Base-by-base conservation (phyloP, 2,329 filamentous ascomycete genomes). In the Knufia fluminis region DNA sequence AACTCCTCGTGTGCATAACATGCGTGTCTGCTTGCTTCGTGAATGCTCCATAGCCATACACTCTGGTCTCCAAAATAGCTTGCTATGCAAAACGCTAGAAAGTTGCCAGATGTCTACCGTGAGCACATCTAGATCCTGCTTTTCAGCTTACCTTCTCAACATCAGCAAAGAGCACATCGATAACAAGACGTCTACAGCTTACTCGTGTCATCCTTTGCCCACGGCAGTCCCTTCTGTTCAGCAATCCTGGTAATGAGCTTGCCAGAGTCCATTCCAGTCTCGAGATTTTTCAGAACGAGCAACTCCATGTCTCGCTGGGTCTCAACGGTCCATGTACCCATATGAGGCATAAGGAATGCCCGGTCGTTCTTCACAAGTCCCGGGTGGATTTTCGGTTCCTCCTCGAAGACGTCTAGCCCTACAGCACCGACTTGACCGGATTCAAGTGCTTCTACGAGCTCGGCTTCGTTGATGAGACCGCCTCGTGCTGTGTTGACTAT, bases 301-400 rank as follows among this genome's bases (percentile, higher is more conserved):
- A 79, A 59, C 61, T 81, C 78, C 78, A 80, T 81, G 48, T 79
- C 75, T 55, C 71, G 74, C 64, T 80, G 77, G 19, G 77, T 80
- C 62, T 81, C 78, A 59, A 71, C 75, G 9, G 77, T 80, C 52
- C 66, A 72, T 1, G 78, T 82, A 17, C 78, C 78, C 54, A 82
- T 74, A 57, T 82, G 78, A 33, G 78, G 78, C 54, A 80, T 60
- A 55, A 81, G 57, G 56, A 80, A 75, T n/a, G 68, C 67, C 35
- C 62, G 63, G 3, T 66, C 63, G 55, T 70, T 71, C 41, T 64
- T 64, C 20, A 71, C 55, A 35, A 73, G 60, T 0, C 74, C 77
- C 1, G 68, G 66, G 53, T 80, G 65, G 31, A 72, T 61, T 19
- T 62, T 58, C 2, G 70, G 70, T 57, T 73, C 70, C 19, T 71